Evolutionary conservation across 2,329 filamentous ascomycete genomes (phyloP).

Genomic region (Cladosporium velox): DNA sequence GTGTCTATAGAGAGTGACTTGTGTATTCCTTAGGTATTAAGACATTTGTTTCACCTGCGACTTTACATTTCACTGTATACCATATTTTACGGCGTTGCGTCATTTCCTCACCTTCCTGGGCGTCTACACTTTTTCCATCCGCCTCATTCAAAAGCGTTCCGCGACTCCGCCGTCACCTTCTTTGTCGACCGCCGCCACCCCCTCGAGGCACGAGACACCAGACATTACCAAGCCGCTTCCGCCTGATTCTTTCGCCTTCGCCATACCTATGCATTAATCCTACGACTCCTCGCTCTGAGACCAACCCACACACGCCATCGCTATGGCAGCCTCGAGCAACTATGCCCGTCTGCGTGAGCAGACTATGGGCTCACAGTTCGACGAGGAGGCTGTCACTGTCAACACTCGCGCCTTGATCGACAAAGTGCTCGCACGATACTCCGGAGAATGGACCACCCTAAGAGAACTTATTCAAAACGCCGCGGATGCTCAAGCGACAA

Average conservation of each 20-base stretch:
- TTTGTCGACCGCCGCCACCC: constrained; percentile 21
- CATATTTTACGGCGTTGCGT: constrained; percentile 8
- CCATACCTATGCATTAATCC: background rate
- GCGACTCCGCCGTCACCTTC: background rate
- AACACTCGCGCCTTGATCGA: constrained; percentile 96
- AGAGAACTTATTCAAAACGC: constrained; percentile 97
- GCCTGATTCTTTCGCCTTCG: constrained; percentile 4
- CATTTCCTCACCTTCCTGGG: background rate
- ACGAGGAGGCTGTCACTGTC: constrained; percentile 96
- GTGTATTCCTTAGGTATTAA: background rate
- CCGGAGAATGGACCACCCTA: constrained; percentile 85
- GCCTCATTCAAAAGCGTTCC: background rate
- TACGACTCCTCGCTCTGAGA: background rate
- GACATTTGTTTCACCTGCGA: background rate
- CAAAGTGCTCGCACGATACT: constrained; percentile 94
- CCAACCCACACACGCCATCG: constrained; percentile 3
- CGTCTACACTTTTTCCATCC: background rate
- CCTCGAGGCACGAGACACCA: background rate
- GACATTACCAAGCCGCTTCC: background rate
- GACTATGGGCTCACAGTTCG: constrained; percentile 80
- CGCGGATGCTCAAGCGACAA: constrained; percentile 91
- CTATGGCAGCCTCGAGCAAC: constrained; percentile 31
- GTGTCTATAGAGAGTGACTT: background rate
- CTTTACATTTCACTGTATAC: background rate
- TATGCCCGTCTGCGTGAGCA: constrained; percentile 68